phyloP scores from a whole-genome alignment of 2,329 filamentous ascomycete genomes.

The Lithohypha guttulata region DNA sequence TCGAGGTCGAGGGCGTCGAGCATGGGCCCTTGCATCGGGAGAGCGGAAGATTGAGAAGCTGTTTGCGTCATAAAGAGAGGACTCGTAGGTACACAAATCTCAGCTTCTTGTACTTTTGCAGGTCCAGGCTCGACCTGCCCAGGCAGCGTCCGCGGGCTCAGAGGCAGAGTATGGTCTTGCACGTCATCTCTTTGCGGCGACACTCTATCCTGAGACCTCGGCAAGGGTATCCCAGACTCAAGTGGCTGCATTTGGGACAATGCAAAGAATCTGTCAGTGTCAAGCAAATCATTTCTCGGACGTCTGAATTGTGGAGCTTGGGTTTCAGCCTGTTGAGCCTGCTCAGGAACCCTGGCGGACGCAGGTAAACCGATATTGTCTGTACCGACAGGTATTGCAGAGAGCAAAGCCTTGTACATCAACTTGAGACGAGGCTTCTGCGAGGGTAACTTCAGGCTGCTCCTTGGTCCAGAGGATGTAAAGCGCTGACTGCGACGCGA shows the following conservation, averaged over 20 bases:
- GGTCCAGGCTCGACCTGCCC: no score
- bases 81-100: no score
- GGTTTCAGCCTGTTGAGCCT: not conserved
- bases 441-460: conserved; percentile 6
- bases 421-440: conserved; percentile 33
- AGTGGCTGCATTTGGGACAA: not conserved
- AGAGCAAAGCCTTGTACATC: conserved; percentile 31
- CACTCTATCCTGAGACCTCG: no score
- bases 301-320: not conserved
- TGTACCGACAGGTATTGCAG: no score
- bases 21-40: not conserved
- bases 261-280: conserved; percentile 6
- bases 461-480: conserved; percentile 7
- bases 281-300: not conserved
- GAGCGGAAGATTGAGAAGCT: conserved; percentile 1
- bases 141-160: no score
- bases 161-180: no score
- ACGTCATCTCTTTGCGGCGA: no score
- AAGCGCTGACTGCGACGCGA: conserved; percentile 8
- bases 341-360: not conserved
- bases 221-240: no score
- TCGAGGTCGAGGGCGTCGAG: not conserved
- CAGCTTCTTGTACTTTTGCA: no score
- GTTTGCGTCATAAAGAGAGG: conserved; percentile 5
- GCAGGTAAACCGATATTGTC: no score